Percentiles rank a stretch among this genome's conserved stretches.
These are phyloP conservation scores for Neoscytalidium dimidiatum DNA, from an alignment of 2,329 filamentous ascomycete genomes.

Conservation along the genomic window DNA sequence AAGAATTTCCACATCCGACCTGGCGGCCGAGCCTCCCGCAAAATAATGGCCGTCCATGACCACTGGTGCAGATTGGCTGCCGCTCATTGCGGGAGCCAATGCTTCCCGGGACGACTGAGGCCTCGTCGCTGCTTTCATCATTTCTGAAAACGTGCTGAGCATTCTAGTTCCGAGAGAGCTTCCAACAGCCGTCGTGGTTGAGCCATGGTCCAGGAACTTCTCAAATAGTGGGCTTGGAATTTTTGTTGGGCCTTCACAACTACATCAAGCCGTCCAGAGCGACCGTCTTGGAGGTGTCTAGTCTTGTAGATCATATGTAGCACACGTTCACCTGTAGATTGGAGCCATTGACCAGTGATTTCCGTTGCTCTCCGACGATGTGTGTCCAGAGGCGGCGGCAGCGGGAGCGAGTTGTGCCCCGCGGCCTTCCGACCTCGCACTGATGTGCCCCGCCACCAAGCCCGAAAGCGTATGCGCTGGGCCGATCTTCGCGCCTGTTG, in stretches of 20 bases:
- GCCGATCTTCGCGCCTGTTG: conserved; percentile 9
- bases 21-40: conserved; percentile 7
- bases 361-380: neutral
- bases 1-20: conserved; percentile 3
- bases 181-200: neutral
- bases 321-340: neutral
- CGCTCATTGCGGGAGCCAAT: neutral
- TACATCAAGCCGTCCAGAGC: too few species aligned
- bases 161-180: neutral
- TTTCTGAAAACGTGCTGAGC: neutral
- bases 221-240: too few species aligned
- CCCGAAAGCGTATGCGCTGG: conserved; percentile 5
- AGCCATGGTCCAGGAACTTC: too few species aligned
- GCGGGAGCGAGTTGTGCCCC: conserved; percentile 6
- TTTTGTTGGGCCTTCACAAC: too few species aligned
- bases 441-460: conserved; percentile 11
- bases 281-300: too few species aligned
- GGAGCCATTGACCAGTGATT: neutral
- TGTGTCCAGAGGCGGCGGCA: neutral
- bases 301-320: too few species aligned
- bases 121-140: neutral
- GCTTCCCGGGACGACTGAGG: neutral
- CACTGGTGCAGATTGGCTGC: neutral
- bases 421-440: conserved; percentile 9
- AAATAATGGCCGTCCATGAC: neutral